phyloP scores from a whole-genome alignment of 225 moss, liverwort and hornwort species.

The Ulota crispa region DNA sequence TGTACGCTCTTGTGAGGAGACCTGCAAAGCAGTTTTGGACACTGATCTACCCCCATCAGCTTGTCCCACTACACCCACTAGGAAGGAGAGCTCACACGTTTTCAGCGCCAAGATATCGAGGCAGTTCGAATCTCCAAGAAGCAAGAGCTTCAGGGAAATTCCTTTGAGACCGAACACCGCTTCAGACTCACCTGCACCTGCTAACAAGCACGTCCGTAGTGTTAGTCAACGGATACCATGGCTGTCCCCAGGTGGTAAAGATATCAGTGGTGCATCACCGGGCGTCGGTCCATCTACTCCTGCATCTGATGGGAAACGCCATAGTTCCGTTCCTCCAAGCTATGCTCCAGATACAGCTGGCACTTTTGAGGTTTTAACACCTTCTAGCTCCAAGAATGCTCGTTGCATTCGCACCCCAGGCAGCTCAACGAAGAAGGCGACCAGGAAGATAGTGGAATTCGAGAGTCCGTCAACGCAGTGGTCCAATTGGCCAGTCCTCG shows the following conservation, averaged over 20 bases:
- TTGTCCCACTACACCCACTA: conserved; percentile 31
- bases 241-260: conserved; percentile 41
- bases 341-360: conserved; percentile 49
- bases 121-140: conserved; percentile 40
- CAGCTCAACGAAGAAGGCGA: conserved; percentile 42
- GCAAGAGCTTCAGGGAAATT: conserved; percentile 46
- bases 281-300: conserved; percentile 27
- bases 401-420: conserved; percentile 36
- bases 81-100: conserved; percentile 27
- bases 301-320: conserved; percentile 30
- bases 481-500: conserved; percentile 65
- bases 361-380: conserved; percentile 49
- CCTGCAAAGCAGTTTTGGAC: conserved; percentile 18
- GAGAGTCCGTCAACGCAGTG: conserved; percentile 59
- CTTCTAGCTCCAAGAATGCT: conserved; percentile 29
- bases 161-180: conserved; percentile 17
- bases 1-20: conserved; percentile 16
- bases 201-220: conserved; percentile 35
- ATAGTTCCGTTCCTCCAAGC: conserved; percentile 28
- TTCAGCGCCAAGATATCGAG: conserved; percentile 13
- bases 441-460: conserved; percentile 48
- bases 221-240: conserved; percentile 41
- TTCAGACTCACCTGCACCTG: conserved; percentile 35
- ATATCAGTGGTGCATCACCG: conserved; percentile 29
- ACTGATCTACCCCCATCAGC: conserved; percentile 21